phyloP scores from a whole-genome alignment of 2,329 filamentous ascomycete species.

The Dactylellina leptospora region DNA sequence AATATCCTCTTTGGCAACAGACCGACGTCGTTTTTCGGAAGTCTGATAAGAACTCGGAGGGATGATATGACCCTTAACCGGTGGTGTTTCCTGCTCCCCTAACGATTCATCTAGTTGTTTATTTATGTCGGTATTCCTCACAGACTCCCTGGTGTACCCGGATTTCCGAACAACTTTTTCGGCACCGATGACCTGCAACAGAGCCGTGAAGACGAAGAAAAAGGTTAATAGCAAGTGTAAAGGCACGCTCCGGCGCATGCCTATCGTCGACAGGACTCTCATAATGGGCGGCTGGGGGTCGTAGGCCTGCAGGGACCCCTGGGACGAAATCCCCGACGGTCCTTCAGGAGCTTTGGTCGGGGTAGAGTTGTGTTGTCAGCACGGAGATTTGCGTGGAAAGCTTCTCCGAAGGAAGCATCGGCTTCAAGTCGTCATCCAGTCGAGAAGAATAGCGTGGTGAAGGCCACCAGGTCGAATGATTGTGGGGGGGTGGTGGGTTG shows the following conservation, averaged over 20 bases:
- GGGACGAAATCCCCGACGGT: constrained; percentile 42
- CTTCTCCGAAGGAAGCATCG: constrained; percentile 51
- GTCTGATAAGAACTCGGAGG: constrained; percentile 51
- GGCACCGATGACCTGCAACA: constrained; percentile 53
- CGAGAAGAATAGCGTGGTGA: constrained; percentile 25
- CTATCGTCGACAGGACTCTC: constrained; percentile 41
- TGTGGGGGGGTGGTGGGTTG: constrained; percentile 20
- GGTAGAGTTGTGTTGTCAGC: constrained; percentile 36
- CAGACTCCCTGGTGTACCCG: constrained; percentile 25
- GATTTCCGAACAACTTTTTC: constrained; percentile 49
- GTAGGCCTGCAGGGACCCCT: constrained; percentile 34
- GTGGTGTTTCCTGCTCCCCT: constrained; percentile 31
- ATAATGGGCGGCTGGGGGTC: constrained; percentile 23
- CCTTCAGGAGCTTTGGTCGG: constrained; percentile 45
- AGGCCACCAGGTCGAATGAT: constrained; percentile 28
- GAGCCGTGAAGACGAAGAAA: constrained; percentile 49
- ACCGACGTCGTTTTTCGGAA: constrained; percentile 48
- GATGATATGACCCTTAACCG: constrained; percentile 42
- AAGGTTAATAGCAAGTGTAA: constrained; percentile 35
- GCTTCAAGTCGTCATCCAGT: constrained; percentile 50
- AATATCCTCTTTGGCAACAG: constrained; percentile 42
- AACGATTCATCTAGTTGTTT: constrained; percentile 38
- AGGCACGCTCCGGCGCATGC: constrained; percentile 45
- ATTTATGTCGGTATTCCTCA: constrained; percentile 37
- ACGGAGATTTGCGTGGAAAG: constrained; percentile 21